These are phyloP conservation scores for Plasmopara halstedii DNA, from an alignment of 352 stramenopile species.

Conservation along the genomic window DNA sequence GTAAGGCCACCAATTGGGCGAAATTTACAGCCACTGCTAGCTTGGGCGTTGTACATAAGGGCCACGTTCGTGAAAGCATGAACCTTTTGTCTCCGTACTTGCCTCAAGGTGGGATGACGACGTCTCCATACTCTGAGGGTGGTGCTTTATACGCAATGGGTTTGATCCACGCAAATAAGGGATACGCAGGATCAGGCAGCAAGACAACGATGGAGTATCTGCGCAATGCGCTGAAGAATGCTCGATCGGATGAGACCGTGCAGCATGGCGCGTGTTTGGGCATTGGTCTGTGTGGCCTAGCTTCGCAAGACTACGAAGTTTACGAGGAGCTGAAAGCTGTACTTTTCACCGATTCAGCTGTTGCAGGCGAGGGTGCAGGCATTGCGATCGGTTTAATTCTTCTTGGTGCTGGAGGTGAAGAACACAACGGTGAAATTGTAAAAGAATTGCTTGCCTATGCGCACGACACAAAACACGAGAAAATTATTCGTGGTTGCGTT, in stretches of 20 bases:
- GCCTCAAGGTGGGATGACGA: conserved; percentile 79
- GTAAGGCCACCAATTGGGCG: conserved; percentile 98
- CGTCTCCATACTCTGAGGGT: conserved; percentile 95
- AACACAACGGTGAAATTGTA: conserved; percentile 72
- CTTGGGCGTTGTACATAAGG: conserved; percentile 97
- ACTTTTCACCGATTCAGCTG: conserved; percentile 96
- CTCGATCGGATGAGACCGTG: conserved; percentile 93
- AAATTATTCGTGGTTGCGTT: conserved; percentile 98
- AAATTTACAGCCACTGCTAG: conserved; percentile 98
- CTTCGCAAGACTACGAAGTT: conserved; percentile 90
- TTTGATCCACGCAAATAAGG: conserved; percentile 97
- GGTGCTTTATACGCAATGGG: conserved; percentile 97
- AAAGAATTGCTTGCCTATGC: conserved; percentile 97
- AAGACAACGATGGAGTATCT: conserved; percentile 82
- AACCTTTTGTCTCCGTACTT: conserved; percentile 96
- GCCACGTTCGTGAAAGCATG: conserved; percentile 97
- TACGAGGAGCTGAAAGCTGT: conserved; percentile 97
- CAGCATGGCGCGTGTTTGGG: conserved; percentile 97
- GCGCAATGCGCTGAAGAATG: conserved; percentile 77
- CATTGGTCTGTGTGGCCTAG: conserved; percentile 94
- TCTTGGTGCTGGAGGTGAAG: conserved; percentile 89
- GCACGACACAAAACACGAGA: conserved; percentile 98
- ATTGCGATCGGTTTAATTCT: conserved; percentile 97
- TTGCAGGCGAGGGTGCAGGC: conserved; percentile 95
- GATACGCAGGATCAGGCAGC: conserved; percentile 75